A percentile compares a stretch with the other conserved stretches of the same genome.
These are phyloP conservation scores for Aspergillus asperescens DNA, from an alignment of 495 filamentous ascomycete genomes.

Conservation along the genomic window DNA sequence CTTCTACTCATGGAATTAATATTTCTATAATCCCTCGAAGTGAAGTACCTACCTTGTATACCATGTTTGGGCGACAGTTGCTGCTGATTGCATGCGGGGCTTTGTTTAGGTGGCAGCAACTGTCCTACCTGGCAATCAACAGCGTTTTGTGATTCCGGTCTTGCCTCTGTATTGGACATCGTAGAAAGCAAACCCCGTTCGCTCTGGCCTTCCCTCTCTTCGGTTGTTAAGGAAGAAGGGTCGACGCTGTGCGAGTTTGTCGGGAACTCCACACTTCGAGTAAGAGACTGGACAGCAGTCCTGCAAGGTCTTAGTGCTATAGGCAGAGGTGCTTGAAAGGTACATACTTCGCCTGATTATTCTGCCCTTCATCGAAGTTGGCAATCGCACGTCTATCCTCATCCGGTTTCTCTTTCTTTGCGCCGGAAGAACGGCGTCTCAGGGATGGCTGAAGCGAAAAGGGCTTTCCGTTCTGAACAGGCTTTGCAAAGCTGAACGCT, in stretches of 20 bases:
- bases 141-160: no score
- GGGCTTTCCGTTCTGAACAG: constrained; percentile 20
- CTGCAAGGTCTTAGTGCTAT: background rate
- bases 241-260: background rate
- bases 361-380: background rate
- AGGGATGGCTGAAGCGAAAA: constrained; percentile 21
- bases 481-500: constrained; percentile 34
- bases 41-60: background rate
- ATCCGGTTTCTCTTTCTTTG: background rate
- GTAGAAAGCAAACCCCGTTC: background rate
- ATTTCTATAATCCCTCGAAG: background rate
- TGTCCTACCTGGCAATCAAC: background rate
- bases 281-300: background rate
- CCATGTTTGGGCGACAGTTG: background rate
- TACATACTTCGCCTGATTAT: background rate
- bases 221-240: background rate
- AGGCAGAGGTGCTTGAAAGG: background rate
- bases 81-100: background rate
- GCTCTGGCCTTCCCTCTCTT: background rate
- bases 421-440: constrained; percentile 3
- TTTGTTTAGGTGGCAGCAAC: background rate
- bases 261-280: background rate
- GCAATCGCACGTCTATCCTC: background rate
- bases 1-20: background rate
- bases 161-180: background rate